Evolutionary conservation across 495 filamentous ascomycete species (phyloP), one percentile per base, ranked within the genome.

Genomic region (Aspergillus carlsbadensis): DNA sequence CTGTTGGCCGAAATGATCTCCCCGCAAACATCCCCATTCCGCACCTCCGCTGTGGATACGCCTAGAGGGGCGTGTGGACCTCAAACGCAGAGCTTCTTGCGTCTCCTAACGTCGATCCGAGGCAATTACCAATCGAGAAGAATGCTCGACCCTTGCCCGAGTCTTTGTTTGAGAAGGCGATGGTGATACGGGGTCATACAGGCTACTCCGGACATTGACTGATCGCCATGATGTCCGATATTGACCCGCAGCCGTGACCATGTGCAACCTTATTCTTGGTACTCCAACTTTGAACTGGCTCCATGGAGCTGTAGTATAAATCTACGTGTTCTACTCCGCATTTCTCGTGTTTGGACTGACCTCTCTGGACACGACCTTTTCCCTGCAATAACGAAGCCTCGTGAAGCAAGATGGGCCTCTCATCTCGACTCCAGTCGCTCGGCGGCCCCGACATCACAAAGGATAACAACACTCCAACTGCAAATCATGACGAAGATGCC

Each of bases 401-500:
- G 13, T n/a, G 10, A 33, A 46, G 21, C 26, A 57, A 37, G 36
- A 51, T 44, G 45, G 54, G 24, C 36, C n/a, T 48, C 20, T 18
- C 43, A 7, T 46, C 56, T 14, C 40, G 20, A 8, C 2, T 56
- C n/a, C 61, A 57, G 52, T 51, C 62, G 56, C 40, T 36, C 10
- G 18, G 54, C 41, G 59, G 53, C 64, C 59, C 65, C 10, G 70
- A 73, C 44, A 37, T 48, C 10, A 58, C 64, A 15, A 60, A 66
- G 21, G 47, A 50, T 11, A 37, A 43, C 10, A 36, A 36, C 8
- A 48, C 52, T 2, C 63, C 68, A 3, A 64, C 64, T 3, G 54
- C 64, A 13, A 57, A 55, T 0, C 70, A 73, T 17, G 48, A 59
- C 7, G 73, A 74, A 36, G 63, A 60, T 43, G 63, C 22, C 26